Base-by-base conservation (phyloP, 2,329 filamentous ascomycete species). In the Byssochlamys sp. region DNA sequence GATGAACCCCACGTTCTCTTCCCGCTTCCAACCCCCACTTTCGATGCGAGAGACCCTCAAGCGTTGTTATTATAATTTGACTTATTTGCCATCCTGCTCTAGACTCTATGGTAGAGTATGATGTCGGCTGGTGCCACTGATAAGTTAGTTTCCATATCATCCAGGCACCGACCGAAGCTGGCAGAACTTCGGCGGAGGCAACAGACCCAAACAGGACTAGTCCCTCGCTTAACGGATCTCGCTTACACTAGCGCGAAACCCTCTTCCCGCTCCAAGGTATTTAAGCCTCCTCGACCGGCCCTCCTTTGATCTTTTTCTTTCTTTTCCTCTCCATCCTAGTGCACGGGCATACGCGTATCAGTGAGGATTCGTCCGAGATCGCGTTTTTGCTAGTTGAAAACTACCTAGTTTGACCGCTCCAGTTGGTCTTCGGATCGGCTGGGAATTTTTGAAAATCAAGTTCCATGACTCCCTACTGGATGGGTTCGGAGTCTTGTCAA, bases 351-450 rank as follows among this genome's bases (percentile, higher is more conserved):
- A 89, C 82, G 85, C 83, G 83, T 86, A 84, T 83, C 85, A 87
- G 85, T 90, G 87, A 90, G 84, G 87, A 89, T 86, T 85, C 82
- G 85, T 90, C 88, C 84, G 88, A 90, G 86, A 84, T 83, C 82
- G 83, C 82, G 81, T 89, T 89, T 88, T 89, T 90, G 87, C 87
- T 90, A 88, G 86, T 89, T 89, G 86, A 88, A 88, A 89, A 88
- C 86, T 89, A 88, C 80, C 78, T 71, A 81, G 79, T 80, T 83
- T 88, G 87, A 89, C 87, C 80, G 80, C 87, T 91, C 80, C 79
- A 81, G 77, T 81, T 82, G 84, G 85, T 81, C 82, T 81, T 79
- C 78, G 80, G 81, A 80, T 81, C 82, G 83, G 77, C 78, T 81
- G 81, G 86, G 87, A 90, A 90, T 90, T 86, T 90, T 90, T 90